A percentile compares a stretch with the other conserved stretches of the same genome.
phyloP scores from a whole-genome alignment of 768 basidiomycete genomes.

The Dacryopinax spathularia region DNA sequence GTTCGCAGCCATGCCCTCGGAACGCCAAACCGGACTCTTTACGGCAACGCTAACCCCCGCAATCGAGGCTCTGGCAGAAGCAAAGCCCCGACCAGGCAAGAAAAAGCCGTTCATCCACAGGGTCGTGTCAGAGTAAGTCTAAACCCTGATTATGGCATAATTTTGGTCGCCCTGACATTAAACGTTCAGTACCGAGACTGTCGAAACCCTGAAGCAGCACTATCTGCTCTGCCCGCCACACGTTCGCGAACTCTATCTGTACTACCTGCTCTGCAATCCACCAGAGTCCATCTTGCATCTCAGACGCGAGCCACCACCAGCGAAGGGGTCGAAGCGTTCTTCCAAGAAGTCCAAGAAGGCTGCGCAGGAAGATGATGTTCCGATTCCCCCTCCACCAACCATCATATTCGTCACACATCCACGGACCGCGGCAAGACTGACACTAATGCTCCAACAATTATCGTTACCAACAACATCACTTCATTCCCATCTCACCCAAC shows the following conservation, averaged over 20 bases:
- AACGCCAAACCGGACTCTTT: slow-evolving; percentile 92
- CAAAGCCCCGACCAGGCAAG: slow-evolving; percentile 67
- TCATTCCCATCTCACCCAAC: slow-evolving; percentile 87
- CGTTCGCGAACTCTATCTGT: slow-evolving; percentile 83
- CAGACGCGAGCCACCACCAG: slow-evolving; percentile 48
- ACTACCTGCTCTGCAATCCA: slow-evolving; percentile 76
- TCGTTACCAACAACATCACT: slow-evolving; percentile 75
- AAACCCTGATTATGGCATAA: neutral
- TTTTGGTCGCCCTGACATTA: slow-evolving; percentile 9
- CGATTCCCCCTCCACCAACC: slow-evolving; percentile 69
- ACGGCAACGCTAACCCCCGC: slow-evolving; percentile 86
- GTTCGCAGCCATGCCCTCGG: slow-evolving; percentile 60
- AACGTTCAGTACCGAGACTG: slow-evolving; percentile 63
- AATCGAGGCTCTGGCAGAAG: slow-evolving; percentile 61
- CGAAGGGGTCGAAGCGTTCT: slow-evolving; percentile 11
- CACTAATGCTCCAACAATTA: slow-evolving; percentile 58
- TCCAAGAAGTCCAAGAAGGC: slow-evolving; percentile 9
- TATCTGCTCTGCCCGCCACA: slow-evolving; percentile 91
- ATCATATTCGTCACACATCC: slow-evolving; percentile 85
- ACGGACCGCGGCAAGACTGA: slow-evolving; percentile 81
- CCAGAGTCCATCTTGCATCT: slow-evolving; percentile 61
- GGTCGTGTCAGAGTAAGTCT: slow-evolving; percentile 52
- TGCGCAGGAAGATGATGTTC: slow-evolving; percentile 13
- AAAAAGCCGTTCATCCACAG: slow-evolving; percentile 74
- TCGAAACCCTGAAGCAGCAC: slow-evolving; percentile 70